Evolutionary conservation across 306 rosid genomes (phyloP), one percentile per base, ranked within the genome.

Genomic region (Medicago arabica): DNA sequence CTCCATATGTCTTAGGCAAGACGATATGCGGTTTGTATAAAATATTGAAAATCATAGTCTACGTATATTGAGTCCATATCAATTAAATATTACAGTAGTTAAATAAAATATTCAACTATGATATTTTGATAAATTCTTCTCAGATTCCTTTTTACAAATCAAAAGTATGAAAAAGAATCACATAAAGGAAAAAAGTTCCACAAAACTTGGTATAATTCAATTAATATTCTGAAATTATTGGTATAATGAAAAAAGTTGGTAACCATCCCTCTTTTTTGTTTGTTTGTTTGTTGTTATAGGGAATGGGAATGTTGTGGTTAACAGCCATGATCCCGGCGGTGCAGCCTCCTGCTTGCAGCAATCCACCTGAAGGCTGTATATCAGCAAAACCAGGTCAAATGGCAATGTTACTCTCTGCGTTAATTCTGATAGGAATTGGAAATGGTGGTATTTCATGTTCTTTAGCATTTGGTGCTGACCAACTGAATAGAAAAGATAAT

Each of bases 401-500:
- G 84, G 14, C 80, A 17, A 4, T 91, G 16, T 80, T 89, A 6
- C 1, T 81, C 0, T 78, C 81, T 8, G 65, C 86, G 8, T 83
- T 89, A 64, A 80, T 9, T 23, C 86, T 92, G 34, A 85, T 84
- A 68, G 65, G 90, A 9, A 47, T 89, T 40, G 97, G 97, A 55
- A 89, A 86, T 9, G 93, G 93, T 44, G 97, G 97, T 3, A 51
- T 86, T 15, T 75, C 93, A n/a, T 88, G 94, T 64, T 85, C 90
- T 18, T 40, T 92, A n/a, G 85, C 93, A 5, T 89, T 89, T 54
- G 97, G 95, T 23, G 93, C 91, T 1, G 97, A 92, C 70, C 97
- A 92, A 67, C 43, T 89, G 14, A 74, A 80, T 59, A 85, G 60
- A 70, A 82, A 84, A 47, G 86, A 83, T 0, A 76, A 85, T 47